Percentiles rank a stretch among this genome's conserved stretches.
phyloP scores from a whole-genome alignment of 2,329 filamentous ascomycete species.

The Knoxdaviesia proteae region DNA sequence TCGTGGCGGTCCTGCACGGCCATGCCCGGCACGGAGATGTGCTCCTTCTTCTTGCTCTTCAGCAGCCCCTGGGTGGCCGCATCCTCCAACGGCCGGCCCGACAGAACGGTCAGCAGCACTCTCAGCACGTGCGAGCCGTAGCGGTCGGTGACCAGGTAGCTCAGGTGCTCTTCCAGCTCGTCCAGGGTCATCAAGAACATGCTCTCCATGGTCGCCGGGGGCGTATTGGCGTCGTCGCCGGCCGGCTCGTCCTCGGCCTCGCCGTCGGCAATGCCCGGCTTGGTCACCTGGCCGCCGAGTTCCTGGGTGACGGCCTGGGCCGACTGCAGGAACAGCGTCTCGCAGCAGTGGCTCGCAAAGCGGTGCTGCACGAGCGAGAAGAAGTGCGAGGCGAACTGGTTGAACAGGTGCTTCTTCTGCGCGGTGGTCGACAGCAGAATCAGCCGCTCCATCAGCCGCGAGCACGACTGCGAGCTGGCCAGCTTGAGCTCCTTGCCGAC shows the following conservation, averaged over 20 bases:
- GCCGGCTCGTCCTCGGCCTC: conserved; percentile 11
- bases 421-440: conserved; percentile 58
- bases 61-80: conserved; percentile 50
- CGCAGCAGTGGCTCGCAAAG: conserved; percentile 93
- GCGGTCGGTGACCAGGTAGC: conserved; percentile 63
- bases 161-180: conserved; percentile 71
- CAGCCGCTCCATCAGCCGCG: conserved; percentile 74
- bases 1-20: conserved; percentile 9
- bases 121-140: conserved; percentile 86
- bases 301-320: conserved; percentile 64
- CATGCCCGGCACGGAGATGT: conserved; percentile 38
- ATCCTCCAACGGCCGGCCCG: conserved; percentile 60
- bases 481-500: conserved; percentile 88
- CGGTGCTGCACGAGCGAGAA: conserved; percentile 79
- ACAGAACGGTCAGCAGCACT: conserved; percentile 66
- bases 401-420: conserved; percentile 76
- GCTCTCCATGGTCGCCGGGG: conserved; percentile 53
- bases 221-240: conserved; percentile 6
- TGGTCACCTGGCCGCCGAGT: conserved; percentile 27
- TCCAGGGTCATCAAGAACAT: conserved; percentile 67
- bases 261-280: conserved; percentile 16
- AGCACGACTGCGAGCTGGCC: conserved; percentile 88
- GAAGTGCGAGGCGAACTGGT: conserved; percentile 71
- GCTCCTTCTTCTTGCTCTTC: conserved; percentile 84
- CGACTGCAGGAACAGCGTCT: conserved; percentile 71